phyloP scores from a whole-genome alignment of 148 eudicot genomes.

The Dianthus caryophyllus region DNA sequence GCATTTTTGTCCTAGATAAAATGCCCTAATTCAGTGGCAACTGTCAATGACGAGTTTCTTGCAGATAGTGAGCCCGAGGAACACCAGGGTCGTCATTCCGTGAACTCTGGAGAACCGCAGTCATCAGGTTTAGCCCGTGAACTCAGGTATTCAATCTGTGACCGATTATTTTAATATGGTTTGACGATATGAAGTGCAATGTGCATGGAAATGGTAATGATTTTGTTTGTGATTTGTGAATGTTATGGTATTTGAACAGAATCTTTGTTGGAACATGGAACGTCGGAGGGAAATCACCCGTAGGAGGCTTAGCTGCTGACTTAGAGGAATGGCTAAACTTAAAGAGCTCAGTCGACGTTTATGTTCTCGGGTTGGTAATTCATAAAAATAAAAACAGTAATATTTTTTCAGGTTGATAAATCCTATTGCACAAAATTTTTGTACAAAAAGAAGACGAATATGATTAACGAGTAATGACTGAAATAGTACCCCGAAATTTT shows the following conservation, averaged over 20 bases:
- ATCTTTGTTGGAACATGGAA: constrained; percentile 67
- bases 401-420: too few relatives aligned
- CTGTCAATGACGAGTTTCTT: background rate
- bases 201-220: background rate
- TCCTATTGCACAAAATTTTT: too few relatives aligned
- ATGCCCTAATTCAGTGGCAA: too few relatives aligned
- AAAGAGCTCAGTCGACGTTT: constrained; percentile 46
- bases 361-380: too few relatives aligned
- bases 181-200: background rate
- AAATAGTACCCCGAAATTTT: too few relatives aligned
- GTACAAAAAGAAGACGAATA: too few relatives aligned
- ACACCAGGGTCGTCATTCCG: constrained; percentile 27
- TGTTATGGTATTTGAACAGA: constrained; percentile 25
- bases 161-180: background rate
- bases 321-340: constrained; percentile 61
- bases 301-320: constrained; percentile 33
- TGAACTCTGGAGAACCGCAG: constrained; percentile 29
- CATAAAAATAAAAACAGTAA: too few relatives aligned
- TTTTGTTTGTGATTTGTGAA: background rate
- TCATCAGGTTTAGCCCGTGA: constrained; percentile 37
- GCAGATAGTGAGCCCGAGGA: constrained; percentile 50
- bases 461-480: too few relatives aligned
- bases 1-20: too few relatives aligned
- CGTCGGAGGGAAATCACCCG: constrained; percentile 60
- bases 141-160: constrained; percentile 43